Evolutionary conservation across 2,329 filamentous ascomycete genomes (phyloP), one percentile per base, ranked within the genome.

Genomic region (Claviceps paspali): DNA sequence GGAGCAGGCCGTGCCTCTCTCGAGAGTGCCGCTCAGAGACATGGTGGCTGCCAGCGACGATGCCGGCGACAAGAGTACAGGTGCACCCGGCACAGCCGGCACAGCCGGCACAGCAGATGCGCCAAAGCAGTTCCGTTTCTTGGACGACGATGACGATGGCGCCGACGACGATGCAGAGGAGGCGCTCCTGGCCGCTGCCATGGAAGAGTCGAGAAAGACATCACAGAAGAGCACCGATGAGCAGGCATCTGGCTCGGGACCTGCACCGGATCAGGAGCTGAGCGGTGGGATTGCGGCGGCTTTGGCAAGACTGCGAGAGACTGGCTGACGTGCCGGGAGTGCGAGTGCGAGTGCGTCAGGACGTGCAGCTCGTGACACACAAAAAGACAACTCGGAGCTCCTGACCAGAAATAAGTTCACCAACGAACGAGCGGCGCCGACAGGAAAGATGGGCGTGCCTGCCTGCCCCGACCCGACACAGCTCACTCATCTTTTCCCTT

Each of bases 261-360:
- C 14, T 12, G 19, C 38, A n/a, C 18, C 29, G 8, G 34, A 34
- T 10, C 30, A 29, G 5, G 55, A 64, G 23, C 55, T 79, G 5
- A 65, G 65, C 41, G 71, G 65, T 32, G 73, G 76, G 2, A 57
- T 80, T 33, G 72, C 74, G 32, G 72, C 70, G 23, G 76, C 76
- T 12, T 50, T 80, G 42, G 73, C 73, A 6, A 75, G 60, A 44
- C 53, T 80, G 18, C 61, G 73, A 38, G 60, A 75, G 38, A 46
- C 45, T 11, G 51, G 49, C 32, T 56, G 43, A 36, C 26, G 3
- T 6, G 2, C 21, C 6, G 4, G 23, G n/a, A 23, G 31, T n/a
- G 2, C 10, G n/a, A n/a, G n/a, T n/a, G n/a, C n/a, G n/a, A n/a
- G n/a, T n/a, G n/a, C n/a, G n/a, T n/a, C n/a, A n/a, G n/a, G n/a